A percentile compares a stretch with the other conserved stretches of the same genome.
Evolutionary conservation across 768 basidiomycete species (phyloP).

Genomic region (Suillus tomentosus): DNA sequence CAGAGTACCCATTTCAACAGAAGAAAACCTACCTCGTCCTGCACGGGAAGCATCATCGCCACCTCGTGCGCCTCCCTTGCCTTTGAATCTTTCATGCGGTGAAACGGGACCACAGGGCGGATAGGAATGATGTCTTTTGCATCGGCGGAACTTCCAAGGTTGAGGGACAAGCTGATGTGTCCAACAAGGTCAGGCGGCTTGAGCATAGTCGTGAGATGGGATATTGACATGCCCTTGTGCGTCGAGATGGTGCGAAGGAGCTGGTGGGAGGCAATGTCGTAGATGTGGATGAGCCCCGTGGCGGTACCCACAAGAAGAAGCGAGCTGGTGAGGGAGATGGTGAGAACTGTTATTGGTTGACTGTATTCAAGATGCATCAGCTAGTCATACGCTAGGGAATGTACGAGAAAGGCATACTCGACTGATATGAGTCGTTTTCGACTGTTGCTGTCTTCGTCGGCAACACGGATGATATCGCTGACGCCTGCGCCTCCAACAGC

Average conservation of each 20-base stretch:
- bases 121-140: constrained; percentile 64
- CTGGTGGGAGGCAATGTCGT: constrained; percentile 91
- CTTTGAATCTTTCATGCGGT: constrained; percentile 69
- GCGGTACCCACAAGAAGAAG: constrained; percentile 83
- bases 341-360: constrained; percentile 69
- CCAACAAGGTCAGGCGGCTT: constrained; percentile 88
- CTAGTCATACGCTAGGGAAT: not conserved
- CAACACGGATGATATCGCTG: constrained; percentile 54
- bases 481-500: constrained; percentile 76
- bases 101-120: constrained; percentile 67
- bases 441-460: constrained; percentile 49
- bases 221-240: constrained; percentile 68
- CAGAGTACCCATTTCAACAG: not conserved
- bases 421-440: constrained; percentile 65
- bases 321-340: constrained; percentile 77
- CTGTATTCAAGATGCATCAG: constrained; percentile 39
- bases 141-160: constrained; percentile 35
- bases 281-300: constrained; percentile 71
- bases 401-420: constrained; percentile 17
- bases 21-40: constrained; percentile 39
- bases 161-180: constrained; percentile 61
- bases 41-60: constrained; percentile 56
- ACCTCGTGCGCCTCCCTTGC: constrained; percentile 72
- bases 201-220: constrained; percentile 74
- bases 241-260: constrained; percentile 78